Percentiles rank a stretch among this genome's conserved stretches.
These are phyloP conservation scores for Kitagawia praeruptora DNA, from an alignment of 129 eudicot genomes.

Conservation along the genomic window DNA sequence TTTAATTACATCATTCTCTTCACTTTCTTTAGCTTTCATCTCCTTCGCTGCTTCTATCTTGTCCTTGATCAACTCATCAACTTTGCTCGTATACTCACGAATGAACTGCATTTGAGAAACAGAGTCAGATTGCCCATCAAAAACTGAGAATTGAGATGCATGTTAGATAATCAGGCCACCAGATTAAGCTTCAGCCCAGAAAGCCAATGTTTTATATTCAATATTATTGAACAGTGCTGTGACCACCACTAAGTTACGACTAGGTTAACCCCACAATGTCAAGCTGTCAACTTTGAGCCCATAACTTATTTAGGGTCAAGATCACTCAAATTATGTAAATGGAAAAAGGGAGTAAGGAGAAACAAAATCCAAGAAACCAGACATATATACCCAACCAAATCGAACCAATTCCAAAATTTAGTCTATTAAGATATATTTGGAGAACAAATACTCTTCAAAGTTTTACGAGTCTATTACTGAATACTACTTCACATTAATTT, in stretches of 20 bases:
- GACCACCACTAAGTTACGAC: not conserved
- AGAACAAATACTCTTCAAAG: not conserved
- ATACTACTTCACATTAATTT: not conserved
- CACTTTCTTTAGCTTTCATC: constrained; percentile 39
- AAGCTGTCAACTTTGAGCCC: not conserved
- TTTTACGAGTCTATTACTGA: not conserved
- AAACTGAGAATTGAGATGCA: not conserved
- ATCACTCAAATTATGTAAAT: not conserved
- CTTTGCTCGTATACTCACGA: constrained; percentile 53
- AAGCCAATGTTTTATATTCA: not conserved
- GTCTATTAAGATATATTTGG: not conserved
- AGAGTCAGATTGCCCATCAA: not conserved
- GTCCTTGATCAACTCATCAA: constrained; percentile 46
- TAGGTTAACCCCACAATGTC: not conserved
- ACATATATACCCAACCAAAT: not conserved
- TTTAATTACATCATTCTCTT: constrained; percentile 37
- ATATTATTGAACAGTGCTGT: not conserved
- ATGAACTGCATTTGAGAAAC: constrained; percentile 27
- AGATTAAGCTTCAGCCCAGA: not conserved
- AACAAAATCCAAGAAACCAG: not conserved
- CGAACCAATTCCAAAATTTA: not conserved
- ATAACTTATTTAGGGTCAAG: not conserved
- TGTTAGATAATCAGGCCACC: not conserved
- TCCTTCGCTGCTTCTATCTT: constrained; percentile 42
- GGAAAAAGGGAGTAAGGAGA: too few relatives aligned